Conservation (phyloP, 352 stramenopile species). For the Pythium monospermum region DNA sequence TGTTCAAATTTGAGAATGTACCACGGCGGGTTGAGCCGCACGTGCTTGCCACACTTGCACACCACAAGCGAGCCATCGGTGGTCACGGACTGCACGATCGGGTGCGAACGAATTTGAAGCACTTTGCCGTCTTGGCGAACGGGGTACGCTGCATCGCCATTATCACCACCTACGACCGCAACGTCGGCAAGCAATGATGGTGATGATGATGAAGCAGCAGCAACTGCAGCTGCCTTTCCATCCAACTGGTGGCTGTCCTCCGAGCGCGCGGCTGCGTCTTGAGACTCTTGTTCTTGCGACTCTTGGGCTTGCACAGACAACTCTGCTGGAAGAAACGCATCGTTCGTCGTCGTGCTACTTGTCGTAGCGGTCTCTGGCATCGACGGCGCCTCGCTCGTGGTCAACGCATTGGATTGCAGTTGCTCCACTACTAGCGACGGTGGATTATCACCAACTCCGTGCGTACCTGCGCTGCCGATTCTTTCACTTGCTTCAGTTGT, state of each 20-base stretch:
- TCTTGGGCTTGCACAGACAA: too few relatives aligned
- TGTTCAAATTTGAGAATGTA: constrained; percentile 87
- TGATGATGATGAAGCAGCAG: too few relatives aligned
- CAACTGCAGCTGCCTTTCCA: not conserved
- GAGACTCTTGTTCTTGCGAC: too few relatives aligned
- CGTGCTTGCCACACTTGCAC: constrained; percentile 67
- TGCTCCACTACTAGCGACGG: not conserved
- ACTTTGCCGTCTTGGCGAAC: constrained; percentile 63
- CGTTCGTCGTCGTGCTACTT: too few relatives aligned
- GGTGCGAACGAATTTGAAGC: constrained; percentile 46
- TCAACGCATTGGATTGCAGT: too few relatives aligned
- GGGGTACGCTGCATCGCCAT: constrained; percentile 26
- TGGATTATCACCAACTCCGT: not conserved
- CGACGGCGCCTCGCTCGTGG: not conserved
- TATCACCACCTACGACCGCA: constrained; percentile 3
- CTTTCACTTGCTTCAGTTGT: not conserved
- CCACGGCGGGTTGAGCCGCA: constrained; percentile 76
- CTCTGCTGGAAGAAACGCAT: too few relatives aligned
- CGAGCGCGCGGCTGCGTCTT: too few relatives aligned
- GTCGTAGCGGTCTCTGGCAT: too few relatives aligned
- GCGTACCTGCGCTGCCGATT: not conserved
- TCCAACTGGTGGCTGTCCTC: too few relatives aligned
- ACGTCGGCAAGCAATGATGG: too few relatives aligned
- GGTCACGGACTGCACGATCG: constrained; percentile 39
- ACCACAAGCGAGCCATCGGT: constrained; percentile 46